phyloP scores from a whole-genome alignment of 495 filamentous ascomycete species.

The Penicillium salamii region DNA sequence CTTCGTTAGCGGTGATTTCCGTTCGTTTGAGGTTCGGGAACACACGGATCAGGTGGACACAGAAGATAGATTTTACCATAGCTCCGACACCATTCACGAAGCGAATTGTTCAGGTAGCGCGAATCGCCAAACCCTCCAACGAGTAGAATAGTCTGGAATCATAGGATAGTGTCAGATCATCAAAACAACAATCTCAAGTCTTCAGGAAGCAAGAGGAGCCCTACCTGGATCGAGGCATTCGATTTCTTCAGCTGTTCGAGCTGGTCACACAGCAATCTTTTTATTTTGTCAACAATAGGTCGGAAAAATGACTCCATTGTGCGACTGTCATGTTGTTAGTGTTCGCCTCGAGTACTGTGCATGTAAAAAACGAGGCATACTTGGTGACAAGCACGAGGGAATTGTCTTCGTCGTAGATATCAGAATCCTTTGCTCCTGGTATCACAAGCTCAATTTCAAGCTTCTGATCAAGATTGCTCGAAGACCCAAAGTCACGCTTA shows the following conservation, averaged over 20 bases:
- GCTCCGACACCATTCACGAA: slow-evolving; percentile 46
- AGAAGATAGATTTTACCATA: neutral
- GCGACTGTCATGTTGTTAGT: too few relatives aligned
- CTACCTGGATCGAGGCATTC: too few relatives aligned
- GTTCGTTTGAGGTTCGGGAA: too few relatives aligned
- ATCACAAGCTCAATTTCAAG: slow-evolving; percentile 3
- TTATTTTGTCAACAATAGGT: too few relatives aligned
- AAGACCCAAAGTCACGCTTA: slow-evolving; percentile 19
- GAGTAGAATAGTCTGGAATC: slow-evolving; percentile 53
- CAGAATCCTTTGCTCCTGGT: neutral
- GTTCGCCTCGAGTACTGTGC: too few relatives aligned
- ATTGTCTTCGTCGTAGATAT: slow-evolving; percentile 9
- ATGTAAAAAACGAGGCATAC: slow-evolving; percentile 3
- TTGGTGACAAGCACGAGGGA: neutral
- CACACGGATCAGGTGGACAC: too few relatives aligned
- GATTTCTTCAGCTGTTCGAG: too few relatives aligned
- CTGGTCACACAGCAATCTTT: too few relatives aligned
- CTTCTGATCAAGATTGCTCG: neutral
- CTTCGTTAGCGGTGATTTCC: too few relatives aligned
- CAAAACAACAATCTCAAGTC: too few relatives aligned
- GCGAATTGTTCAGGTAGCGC: slow-evolving; percentile 39
- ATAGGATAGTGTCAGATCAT: neutral
- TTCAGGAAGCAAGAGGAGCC: too few relatives aligned
- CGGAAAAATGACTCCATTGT: too few relatives aligned
- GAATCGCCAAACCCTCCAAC: slow-evolving; percentile 70